These are phyloP conservation scores for Botrytis deweyae DNA, from an alignment of 2,329 filamentous ascomycete species.

Conservation along the genomic window DNA sequence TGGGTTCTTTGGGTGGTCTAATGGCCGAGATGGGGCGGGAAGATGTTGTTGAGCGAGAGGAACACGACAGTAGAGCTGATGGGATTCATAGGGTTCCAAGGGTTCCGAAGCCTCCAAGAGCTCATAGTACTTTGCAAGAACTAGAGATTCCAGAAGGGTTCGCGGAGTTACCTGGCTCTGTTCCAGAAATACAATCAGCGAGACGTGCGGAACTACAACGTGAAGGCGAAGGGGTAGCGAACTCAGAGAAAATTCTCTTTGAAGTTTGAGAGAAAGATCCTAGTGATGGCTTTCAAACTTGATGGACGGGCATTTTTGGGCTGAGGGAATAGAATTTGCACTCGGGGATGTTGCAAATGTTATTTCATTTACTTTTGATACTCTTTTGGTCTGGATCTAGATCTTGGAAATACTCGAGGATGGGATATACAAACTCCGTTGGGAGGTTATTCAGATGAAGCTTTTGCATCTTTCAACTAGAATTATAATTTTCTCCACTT, in stretches of 20 bases:
- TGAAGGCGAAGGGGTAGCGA: no score
- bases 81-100: neutral
- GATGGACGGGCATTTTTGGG: neutral
- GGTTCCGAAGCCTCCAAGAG: neutral
- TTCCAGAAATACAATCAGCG: neutral
- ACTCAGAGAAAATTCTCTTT: neutral
- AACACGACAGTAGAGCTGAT: neutral
- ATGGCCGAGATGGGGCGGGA: conserved; percentile 4
- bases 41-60: neutral
- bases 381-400: neutral
- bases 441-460: neutral
- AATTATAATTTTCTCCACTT: no score
- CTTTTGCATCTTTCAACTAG: neutral
- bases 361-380: neutral
- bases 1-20: neutral
- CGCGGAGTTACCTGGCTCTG: neutral
- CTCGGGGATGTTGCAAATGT: neutral
- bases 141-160: neutral
- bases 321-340: neutral
- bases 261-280: neutral
- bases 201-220: neutral
- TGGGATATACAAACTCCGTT: neutral
- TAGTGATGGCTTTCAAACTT: neutral
- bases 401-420: neutral
- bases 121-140: neutral